phyloP scores from a whole-genome alignment of 2,329 filamentous ascomycete genomes.

The Exophiala calicioides region DNA sequence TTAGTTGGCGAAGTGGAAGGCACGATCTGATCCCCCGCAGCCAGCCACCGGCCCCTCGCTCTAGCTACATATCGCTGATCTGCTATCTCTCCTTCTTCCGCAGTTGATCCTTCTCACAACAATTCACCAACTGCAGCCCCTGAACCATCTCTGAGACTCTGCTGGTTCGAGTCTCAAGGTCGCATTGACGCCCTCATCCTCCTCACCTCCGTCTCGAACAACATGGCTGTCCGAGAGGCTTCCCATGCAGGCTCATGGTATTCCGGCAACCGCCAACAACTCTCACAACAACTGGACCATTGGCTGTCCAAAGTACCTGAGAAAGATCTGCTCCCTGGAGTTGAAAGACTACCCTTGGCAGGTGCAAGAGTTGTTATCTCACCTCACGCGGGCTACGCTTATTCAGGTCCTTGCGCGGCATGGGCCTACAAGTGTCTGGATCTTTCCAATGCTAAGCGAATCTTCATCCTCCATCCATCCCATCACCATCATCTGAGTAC shows the following conservation, averaged over 20 bases:
- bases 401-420: conserved; percentile 87
- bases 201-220: background rate
- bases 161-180: background rate
- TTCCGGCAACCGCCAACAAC: conserved; percentile 57
- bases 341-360: conserved; percentile 66
- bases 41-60: no score
- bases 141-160: background rate
- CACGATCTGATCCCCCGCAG: no score
- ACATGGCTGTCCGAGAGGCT: conserved; percentile 55
- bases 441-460: conserved; percentile 76
- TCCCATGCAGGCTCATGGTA: conserved; percentile 92
- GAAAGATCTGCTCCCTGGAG: conserved; percentile 56
- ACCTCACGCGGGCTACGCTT: conserved; percentile 90
- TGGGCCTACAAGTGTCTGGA: conserved; percentile 93
- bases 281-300: conserved; percentile 69
- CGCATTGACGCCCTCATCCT: background rate
- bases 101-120: background rate
- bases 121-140: conserved; percentile 3
- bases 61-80: no score
- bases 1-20: no score
- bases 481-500: conserved; percentile 80
- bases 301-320: conserved; percentile 73
- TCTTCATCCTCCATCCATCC: conserved; percentile 91
- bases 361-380: conserved; percentile 85
- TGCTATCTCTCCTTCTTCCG: background rate